Base-by-base conservation (phyloP, 345 rosid genomes). In the Laguncularia racemosa region DNA sequence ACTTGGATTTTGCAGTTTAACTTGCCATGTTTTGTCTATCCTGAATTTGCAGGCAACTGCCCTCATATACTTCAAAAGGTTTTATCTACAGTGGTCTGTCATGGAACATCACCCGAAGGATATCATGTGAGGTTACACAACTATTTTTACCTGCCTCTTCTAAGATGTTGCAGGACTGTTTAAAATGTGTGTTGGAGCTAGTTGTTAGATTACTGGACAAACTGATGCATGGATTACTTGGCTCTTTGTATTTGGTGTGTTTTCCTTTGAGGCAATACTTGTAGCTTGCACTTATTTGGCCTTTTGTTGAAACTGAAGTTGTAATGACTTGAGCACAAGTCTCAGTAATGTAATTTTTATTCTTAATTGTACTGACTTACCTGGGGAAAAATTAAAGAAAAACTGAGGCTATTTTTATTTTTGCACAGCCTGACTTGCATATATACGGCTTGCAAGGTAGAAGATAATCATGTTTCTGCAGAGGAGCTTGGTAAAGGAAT, bases 401-500 rank as follows among this genome's bases (percentile, higher is more conserved):
- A 9, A 33, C 40, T 17, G 38, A 52, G 0, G 15, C 16, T 46
- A 2, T 17, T 45, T 44, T 18, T 20, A 14, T 48, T 20, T 71
- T 20, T 66, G 58, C 47, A 26, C 83, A 93, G 99, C 89, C 89
- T 93, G 82, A 93, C 99, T 56, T 89, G 97, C 62, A 83, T 93
- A 50, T 93, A 93, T 74, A 78, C 90, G 6, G 88, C 97, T 21
- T 89, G 99, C 77, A 93, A 93, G 71, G 89, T 93, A 67, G 99
- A 93, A 68, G 99, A 93, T 74, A 93, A 89, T 75, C 99, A 89
- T 53, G 99, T 93, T 18, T 93, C 97, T 50, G 99, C 97, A 17
- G 99, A 93, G 83, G 99, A 93, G 89, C 91, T 89, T 73, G 99
- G 96, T 65, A 89, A 87, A 76, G 97, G 97, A 59, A 89, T 93